A percentile compares a stretch with the other conserved stretches of the same genome.
Conservation (phyloP, 257 asterid genomes). For the Cinchona pubescens region DNA sequence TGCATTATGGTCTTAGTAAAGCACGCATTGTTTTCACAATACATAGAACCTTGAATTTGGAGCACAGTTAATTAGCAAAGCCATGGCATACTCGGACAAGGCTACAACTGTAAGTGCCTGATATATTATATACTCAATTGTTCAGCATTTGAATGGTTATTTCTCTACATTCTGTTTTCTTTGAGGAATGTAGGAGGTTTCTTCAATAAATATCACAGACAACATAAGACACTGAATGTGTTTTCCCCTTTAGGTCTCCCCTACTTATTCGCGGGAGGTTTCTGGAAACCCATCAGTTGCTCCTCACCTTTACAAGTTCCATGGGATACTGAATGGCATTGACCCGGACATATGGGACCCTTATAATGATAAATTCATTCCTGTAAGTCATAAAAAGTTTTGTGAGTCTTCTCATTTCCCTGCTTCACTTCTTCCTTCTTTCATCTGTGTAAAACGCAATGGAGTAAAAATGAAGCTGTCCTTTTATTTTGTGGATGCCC, state of each 20-base stretch:
- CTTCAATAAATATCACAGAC: background rate
- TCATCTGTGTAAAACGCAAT: background rate
- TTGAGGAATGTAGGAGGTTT: background rate
- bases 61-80: constrained; percentile 70
- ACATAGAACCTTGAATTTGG: constrained; percentile 98
- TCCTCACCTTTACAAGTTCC: constrained; percentile 82
- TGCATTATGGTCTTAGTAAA: constrained; percentile 81
- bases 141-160: constrained; percentile 5
- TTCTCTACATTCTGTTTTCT: background rate
- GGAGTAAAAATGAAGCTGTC: background rate
- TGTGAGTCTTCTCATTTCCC: background rate
- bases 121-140: constrained; percentile 11
- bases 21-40: constrained; percentile 90
- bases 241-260: constrained; percentile 71
- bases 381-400: constrained; percentile 49
- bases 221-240: constrained; percentile 2
- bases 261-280: constrained; percentile 85
- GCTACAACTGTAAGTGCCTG: constrained; percentile 77
- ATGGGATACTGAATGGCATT: constrained; percentile 93
- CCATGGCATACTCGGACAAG: constrained; percentile 72
- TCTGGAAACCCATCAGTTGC: constrained; percentile 70
- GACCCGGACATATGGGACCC: constrained; percentile 99
- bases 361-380: constrained; percentile 76
- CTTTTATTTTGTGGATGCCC: background rate
- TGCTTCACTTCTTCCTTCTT: constrained; percentile 8